Evolutionary conservation across 352 stramenopile species (phyloP).

Genomic region (Aphanomyces euteiches): DNA sequence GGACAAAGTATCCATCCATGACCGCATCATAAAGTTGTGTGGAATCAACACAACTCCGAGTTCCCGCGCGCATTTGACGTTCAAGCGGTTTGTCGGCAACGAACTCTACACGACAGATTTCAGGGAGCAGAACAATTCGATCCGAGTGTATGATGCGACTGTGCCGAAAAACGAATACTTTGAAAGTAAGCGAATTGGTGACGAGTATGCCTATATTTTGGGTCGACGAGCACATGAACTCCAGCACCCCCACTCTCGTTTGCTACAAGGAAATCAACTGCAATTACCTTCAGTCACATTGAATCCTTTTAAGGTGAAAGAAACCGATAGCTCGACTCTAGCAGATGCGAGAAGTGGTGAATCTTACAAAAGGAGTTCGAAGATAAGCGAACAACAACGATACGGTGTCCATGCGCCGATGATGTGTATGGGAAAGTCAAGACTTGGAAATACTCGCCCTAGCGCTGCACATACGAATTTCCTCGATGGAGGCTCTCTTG

Average conservation of each 20-base stretch:
- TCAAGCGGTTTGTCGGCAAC: constrained; percentile 16
- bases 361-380: neutral
- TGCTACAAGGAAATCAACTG: constrained; percentile 40
- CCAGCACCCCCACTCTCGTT: constrained; percentile 30
- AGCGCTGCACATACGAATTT: constrained; percentile 42
- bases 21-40: neutral
- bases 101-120: neutral
- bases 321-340: constrained; percentile 29
- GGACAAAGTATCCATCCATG: neutral
- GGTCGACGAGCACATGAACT: constrained; percentile 42
- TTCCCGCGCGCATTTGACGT: constrained; percentile 11
- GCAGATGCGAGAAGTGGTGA: constrained; percentile 14
- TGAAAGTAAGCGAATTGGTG: constrained; percentile 58
- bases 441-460: neutral
- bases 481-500: constrained; percentile 27
- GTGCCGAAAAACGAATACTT: constrained; percentile 36
- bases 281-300: constrained; percentile 51
- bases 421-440: neutral
- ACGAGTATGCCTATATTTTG: constrained; percentile 72
- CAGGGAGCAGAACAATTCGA: neutral
- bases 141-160: neutral
- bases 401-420: neutral
- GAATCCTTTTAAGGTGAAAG: constrained; percentile 44
- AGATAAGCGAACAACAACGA: neutral
- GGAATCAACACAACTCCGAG: constrained; percentile 10